Evolutionary conservation across 2,329 filamentous ascomycete genomes (phyloP).

Genomic region (Diaporthe sp.): DNA sequence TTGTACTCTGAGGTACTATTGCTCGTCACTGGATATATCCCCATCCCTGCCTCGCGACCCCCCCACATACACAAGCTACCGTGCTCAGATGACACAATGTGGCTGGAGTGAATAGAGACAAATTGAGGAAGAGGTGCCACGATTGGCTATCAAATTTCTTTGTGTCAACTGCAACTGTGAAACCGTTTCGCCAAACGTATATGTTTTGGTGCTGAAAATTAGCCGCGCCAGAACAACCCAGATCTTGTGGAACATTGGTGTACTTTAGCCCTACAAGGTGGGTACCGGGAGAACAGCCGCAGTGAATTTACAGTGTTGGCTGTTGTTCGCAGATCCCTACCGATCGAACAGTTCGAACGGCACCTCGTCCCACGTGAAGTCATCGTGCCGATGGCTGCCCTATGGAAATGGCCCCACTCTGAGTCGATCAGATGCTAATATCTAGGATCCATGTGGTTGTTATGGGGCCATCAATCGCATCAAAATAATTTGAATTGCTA

Average conservation of each 20-base stretch:
- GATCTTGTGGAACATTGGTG: background rate
- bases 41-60: too few relatives aligned
- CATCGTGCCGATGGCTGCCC: background rate
- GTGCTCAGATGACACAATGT: background rate
- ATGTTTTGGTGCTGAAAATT: background rate
- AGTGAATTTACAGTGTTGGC: background rate
- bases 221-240: background rate
- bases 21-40: background rate
- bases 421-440: background rate
- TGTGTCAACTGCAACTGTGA: background rate
- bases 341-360: background rate
- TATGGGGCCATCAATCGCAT: background rate
- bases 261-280: background rate
- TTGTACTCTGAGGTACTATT: too few relatives aligned
- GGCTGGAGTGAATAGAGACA: background rate
- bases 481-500: background rate
- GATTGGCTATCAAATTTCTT: too few relatives aligned
- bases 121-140: background rate
- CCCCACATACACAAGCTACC: background rate
- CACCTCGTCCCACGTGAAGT: background rate
- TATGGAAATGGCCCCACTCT: slow-evolving; percentile 4
- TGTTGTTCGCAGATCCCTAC: background rate
- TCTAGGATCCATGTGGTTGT: background rate
- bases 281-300: background rate
- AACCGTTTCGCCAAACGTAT: too few relatives aligned